Conservation (phyloP, 805 yeast genomes). For the Candida ipomoeae region DNA sequence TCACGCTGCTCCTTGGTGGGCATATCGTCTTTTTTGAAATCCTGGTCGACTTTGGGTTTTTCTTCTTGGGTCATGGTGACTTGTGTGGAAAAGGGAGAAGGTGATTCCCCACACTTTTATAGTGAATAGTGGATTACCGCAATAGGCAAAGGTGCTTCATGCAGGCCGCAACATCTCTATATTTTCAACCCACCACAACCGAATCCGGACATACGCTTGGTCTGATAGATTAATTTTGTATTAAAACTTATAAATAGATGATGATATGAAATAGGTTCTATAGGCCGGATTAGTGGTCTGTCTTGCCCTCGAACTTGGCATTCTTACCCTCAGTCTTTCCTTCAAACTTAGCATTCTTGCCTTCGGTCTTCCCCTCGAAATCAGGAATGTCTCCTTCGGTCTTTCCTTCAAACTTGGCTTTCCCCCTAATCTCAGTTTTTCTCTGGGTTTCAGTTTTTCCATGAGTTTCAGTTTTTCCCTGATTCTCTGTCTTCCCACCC, state of each 20-base stretch:
- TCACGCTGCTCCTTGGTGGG: conserved; percentile 11
- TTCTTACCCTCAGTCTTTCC: neutral
- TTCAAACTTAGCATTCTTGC: neutral
- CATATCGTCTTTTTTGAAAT: conserved; percentile 4
- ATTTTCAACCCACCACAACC: no score
- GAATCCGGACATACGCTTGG: no score
- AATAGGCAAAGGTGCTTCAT: neutral
- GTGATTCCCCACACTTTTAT: neutral
- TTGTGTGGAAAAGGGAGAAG: neutral
- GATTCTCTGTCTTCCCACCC: conserved; percentile 4
- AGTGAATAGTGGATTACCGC: neutral
- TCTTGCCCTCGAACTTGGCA: neutral
- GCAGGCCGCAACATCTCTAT: neutral
- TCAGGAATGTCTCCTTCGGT: conserved; percentile 7
- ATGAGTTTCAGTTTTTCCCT: conserved; percentile 3
- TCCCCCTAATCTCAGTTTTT: neutral
- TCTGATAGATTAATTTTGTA: no score
- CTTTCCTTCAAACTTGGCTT: conserved; percentile 8
- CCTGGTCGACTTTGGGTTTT: neutral
- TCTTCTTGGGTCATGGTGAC: neutral
- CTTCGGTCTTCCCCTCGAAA: conserved; percentile 8
- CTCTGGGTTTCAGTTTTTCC: conserved; percentile 9
- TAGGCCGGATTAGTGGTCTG: neutral
- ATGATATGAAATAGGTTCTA: no score
- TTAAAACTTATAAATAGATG: neutral